Conservation (phyloP, 169 alveolate genomes). For the Babesia bovis region DNA sequence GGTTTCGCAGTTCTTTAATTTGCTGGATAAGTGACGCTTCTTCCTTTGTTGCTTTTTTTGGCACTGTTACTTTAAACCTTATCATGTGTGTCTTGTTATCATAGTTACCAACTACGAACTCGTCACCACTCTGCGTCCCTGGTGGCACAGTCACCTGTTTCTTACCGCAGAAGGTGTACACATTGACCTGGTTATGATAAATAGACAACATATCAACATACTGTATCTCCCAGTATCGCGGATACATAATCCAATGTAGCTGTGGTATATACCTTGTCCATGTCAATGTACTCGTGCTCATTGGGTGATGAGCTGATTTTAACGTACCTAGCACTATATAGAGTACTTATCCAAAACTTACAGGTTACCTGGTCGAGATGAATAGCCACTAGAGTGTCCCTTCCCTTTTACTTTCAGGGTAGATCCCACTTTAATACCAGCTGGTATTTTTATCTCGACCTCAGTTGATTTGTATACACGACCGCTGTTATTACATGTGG, state of each 20-base stretch:
- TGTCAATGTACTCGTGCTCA: conserved; percentile 33
- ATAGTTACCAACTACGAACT: conserved; percentile 36
- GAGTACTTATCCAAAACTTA: conserved; percentile 7
- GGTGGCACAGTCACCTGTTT: conserved; percentile 25
- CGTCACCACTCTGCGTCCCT: conserved; percentile 59
- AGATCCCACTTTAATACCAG: conserved; percentile 38
- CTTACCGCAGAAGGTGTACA: conserved; percentile 49
- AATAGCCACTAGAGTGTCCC: conserved; percentile 54
- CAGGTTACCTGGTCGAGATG: conserved; percentile 47
- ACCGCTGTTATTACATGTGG: conserved; percentile 50
- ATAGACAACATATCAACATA: neutral
- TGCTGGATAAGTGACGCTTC: conserved; percentile 29
- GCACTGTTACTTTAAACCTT: conserved; percentile 31
- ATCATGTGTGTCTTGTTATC: conserved; percentile 40
- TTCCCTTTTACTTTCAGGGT: conserved; percentile 26
- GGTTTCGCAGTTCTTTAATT: conserved; percentile 9
- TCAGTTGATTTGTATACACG: conserved; percentile 11
- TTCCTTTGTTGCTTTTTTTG: conserved; percentile 36
- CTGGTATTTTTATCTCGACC: conserved; percentile 34
- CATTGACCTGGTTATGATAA: conserved; percentile 18
- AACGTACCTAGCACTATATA: conserved; percentile 7
- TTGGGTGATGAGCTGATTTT: conserved; percentile 10
- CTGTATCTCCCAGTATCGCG: conserved; percentile 56
- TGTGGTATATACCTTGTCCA: conserved; percentile 27
- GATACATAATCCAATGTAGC: conserved; percentile 21